Evolutionary conservation across 2,329 filamentous ascomycete species (phyloP).

Genomic region (Verticillium albo-atrum): DNA sequence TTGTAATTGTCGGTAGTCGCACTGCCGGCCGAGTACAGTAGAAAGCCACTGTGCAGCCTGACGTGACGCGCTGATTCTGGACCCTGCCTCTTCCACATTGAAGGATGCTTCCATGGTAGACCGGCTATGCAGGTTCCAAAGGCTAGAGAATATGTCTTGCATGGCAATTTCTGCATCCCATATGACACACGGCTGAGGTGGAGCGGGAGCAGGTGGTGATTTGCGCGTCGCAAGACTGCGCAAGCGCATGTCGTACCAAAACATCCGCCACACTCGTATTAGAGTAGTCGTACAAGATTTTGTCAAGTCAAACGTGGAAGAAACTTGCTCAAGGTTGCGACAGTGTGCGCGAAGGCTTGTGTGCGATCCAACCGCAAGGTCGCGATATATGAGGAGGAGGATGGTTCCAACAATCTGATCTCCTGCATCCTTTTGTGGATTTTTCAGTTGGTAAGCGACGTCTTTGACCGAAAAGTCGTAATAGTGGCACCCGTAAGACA

Average conservation of each 20-base stretch:
- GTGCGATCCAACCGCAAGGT: background rate
- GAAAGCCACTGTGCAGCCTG: background rate
- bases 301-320: too few species aligned
- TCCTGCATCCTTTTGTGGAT: background rate
- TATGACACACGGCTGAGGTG: background rate
- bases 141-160: background rate
- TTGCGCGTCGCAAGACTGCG: too few species aligned
- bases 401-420: background rate
- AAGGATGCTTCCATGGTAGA: background rate
- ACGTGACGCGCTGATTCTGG: background rate
- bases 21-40: background rate
- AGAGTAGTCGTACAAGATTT: background rate
- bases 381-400: background rate
- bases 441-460: background rate
- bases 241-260: too few species aligned
- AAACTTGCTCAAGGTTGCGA: too few species aligned
- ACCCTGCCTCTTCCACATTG: too few species aligned
- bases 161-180: background rate
- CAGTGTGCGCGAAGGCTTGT: background rate
- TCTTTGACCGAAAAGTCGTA: slow-evolving; percentile 2
- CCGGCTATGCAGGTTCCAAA: background rate
- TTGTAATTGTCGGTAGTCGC: background rate
- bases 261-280: too few species aligned
- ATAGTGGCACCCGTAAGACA: background rate
- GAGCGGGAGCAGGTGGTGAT: too few species aligned